These are phyloP conservation scores for Plasmodium sp. DNA, from an alignment of 169 alveolate species.

Conservation along the genomic window DNA sequence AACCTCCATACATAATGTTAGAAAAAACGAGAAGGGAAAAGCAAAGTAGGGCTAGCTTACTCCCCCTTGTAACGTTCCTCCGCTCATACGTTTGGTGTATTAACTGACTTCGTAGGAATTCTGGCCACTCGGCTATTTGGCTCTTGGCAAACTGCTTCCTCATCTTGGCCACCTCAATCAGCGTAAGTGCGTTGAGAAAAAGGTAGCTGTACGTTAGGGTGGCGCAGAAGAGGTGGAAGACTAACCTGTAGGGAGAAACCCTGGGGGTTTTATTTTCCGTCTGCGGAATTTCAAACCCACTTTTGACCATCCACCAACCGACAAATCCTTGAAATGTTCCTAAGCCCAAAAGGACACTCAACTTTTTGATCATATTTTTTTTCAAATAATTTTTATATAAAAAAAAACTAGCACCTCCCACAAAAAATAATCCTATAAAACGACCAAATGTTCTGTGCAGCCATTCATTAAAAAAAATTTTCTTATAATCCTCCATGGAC, in stretches of 20 bases:
- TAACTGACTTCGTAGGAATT: constrained; percentile 33
- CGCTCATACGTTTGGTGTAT: constrained; percentile 62
- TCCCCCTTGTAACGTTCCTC: constrained; percentile 28
- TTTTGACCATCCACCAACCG: constrained; percentile 88
- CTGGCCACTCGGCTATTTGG: constrained; percentile 28
- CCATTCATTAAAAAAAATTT: constrained; percentile 92
- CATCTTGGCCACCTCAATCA: constrained; percentile 68
- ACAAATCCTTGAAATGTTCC: constrained; percentile 85
- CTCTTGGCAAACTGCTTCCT: constrained; percentile 38
- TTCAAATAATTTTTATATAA: constrained; percentile 81
- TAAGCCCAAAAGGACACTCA: constrained; percentile 72
- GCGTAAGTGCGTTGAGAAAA: constrained; percentile 77
- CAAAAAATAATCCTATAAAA: constrained; percentile 85
- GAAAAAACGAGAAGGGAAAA: constrained; percentile 43
- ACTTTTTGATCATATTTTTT: constrained; percentile 70
- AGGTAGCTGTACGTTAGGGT: constrained; percentile 80
- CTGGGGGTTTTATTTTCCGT: constrained; percentile 86
- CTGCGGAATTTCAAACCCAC: constrained; percentile 83
- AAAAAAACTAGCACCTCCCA: constrained; percentile 85
- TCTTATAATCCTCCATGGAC: constrained; percentile 89
- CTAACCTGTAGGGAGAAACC: constrained; percentile 85
- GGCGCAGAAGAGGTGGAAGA: constrained; percentile 83
- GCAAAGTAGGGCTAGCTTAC: constrained; percentile 26
- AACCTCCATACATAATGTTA: constrained; percentile 75
- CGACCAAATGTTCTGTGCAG: constrained; percentile 92